phyloP scores from a whole-genome alignment of 306 rosid species.

The Prunus fruticosa region DNA sequence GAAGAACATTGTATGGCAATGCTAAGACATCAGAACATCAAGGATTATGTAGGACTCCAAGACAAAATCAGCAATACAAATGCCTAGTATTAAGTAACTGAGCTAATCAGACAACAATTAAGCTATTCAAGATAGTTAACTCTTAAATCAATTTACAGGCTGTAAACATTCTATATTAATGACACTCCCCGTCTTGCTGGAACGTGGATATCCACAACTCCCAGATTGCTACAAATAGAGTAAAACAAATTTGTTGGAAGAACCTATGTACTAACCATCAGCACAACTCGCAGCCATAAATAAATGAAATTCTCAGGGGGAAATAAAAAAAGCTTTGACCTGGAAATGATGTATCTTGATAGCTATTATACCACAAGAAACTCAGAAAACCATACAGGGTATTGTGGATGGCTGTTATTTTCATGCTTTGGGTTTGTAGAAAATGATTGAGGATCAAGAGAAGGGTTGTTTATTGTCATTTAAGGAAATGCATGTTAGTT shows the following conservation, averaged over 20 bases:
- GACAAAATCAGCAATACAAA: not conserved
- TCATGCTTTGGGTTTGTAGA: not conserved
- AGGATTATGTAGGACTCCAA: not conserved
- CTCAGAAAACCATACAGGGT: not conserved
- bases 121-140: no score
- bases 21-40: not conserved
- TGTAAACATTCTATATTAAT: no score
- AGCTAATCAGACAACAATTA: not conserved
- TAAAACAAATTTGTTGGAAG: not conserved
- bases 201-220: not conserved
- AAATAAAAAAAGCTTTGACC: not conserved
- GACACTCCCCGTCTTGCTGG: not conserved
- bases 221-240: not conserved
- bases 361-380: not conserved
- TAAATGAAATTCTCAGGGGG: not conserved
- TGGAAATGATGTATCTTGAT: not conserved
- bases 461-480: not conserved
- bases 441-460: not conserved
- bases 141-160: no score
- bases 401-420: constrained; percentile 1
- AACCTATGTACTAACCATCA: not conserved
- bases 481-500: not conserved
- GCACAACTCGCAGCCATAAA: not conserved
- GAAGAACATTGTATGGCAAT: not conserved
- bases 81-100: not conserved